Evolutionary conservation across 495 filamentous ascomycete species (phyloP).

Genomic region (Platismatia glauca): DNA sequence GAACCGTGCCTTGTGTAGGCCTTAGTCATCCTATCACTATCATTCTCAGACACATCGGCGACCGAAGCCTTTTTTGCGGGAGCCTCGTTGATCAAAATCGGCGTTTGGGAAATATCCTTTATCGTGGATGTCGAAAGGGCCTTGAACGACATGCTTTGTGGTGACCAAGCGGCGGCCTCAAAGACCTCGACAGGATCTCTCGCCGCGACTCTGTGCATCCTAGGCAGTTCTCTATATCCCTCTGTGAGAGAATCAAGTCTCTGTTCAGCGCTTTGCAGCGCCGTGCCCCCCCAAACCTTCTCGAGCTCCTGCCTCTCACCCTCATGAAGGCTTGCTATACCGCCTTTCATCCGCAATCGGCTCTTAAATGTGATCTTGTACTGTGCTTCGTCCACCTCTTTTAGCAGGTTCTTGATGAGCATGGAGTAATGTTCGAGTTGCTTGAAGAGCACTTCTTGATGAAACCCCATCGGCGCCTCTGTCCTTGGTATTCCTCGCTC

Average conservation of each 20-base stretch:
- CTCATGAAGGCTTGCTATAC: not conserved
- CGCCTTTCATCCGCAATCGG: not conserved
- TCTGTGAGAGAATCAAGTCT: not conserved
- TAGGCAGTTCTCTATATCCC: not conserved
- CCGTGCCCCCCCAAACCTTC: not conserved
- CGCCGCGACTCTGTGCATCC: not conserved
- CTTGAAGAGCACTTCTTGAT: conserved; percentile 8
- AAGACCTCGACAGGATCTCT: too few species aligned
- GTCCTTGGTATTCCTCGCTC: not conserved
- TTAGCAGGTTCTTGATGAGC: not conserved
- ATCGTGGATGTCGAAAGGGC: too few species aligned
- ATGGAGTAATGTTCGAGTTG: not conserved
- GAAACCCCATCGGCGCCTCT: not conserved
- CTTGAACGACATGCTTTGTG: too few species aligned
- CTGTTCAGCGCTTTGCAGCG: not conserved
- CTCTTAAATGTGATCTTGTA: not conserved
- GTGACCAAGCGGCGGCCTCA: not conserved
- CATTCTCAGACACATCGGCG: not conserved
- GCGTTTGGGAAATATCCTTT: too few species aligned
- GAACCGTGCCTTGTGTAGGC: too few species aligned
- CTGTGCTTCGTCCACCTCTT: not conserved
- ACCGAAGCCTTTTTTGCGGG: not conserved
- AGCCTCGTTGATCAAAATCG: not conserved
- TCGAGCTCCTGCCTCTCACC: not conserved
- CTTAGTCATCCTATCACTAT: too few species aligned